Conservation (phyloP, 139 green algal genomes). For the Chlamydomonas sp. region DNA sequence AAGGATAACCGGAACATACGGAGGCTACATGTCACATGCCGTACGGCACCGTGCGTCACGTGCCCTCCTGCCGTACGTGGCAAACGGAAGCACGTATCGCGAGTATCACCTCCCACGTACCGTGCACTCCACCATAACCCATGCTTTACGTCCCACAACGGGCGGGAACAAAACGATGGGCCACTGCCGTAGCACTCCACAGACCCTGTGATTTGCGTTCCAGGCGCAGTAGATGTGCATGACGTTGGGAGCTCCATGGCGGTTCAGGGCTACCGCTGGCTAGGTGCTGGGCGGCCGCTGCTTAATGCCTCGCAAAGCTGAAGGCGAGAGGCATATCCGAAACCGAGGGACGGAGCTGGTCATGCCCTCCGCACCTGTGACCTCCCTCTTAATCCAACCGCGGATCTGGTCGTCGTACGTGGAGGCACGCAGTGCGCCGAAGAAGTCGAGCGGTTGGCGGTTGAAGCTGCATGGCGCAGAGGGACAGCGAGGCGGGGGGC, state of each 20-base stretch:
- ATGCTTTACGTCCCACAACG: no score
- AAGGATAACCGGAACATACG: not conserved
- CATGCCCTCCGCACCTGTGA: slow-evolving; percentile 7
- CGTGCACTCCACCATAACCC: no score
- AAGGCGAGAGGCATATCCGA: not conserved
- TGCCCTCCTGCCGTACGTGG: no score
- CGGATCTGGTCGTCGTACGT: slow-evolving; percentile 89
- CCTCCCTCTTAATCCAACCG: slow-evolving; percentile 57
- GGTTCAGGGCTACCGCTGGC: no score
- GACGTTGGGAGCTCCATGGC: no score
- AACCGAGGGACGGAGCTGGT: not conserved
- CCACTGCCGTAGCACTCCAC: no score
- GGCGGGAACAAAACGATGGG: no score
- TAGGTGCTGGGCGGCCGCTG: no score
- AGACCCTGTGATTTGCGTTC: no score
- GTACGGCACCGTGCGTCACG: not conserved
- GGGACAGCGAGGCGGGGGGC: not conserved
- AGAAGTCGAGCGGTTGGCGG: slow-evolving; percentile 90
- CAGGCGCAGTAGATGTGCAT: no score
- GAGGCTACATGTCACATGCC: not conserved
- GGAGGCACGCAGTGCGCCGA: slow-evolving; percentile 75
- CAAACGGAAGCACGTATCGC: no score
- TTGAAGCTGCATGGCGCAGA: not conserved
- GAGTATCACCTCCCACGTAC: no score
- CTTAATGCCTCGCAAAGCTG: not conserved